Base-by-base conservation (phyloP, 1,284 basidiomycete genomes). In the Violaceomyces palustris region DNA sequence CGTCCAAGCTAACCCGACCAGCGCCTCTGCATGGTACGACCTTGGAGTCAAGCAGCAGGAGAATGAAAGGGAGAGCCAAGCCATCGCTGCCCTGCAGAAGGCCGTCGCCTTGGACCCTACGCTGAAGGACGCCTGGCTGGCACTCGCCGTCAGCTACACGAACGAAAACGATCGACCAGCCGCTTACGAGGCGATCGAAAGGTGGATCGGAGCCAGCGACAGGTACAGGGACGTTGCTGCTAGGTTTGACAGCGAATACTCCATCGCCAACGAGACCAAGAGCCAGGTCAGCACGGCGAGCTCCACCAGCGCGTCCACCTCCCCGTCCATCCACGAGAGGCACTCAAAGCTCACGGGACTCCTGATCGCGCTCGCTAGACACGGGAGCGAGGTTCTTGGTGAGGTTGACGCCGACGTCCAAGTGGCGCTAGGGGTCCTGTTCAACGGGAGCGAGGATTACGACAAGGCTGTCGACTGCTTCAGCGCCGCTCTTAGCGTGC, bases 31-130 rank as follows among this genome's bases (percentile, higher is more conserved):
- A 6, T 99, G 93, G 93, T 91, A 83, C 68, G 82, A 86, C 48
- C 83, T 98, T 34, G 93, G 94, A 21, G 84, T 99, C 35, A 93
- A 90, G 75, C 94, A 98, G 72, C 93, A 99, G 75, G 93, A 96
- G 75, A 96, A 94, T 73, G 93, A 99, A 74, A 83, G 92, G 18
- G 93, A 99, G 75, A 80, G 82, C 18, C 85, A 89, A 64, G 94
- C 93, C 5, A 82, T 98, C 39, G 80, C 84, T 35, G 94, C 93
- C 1, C 79, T 99, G 19, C 79, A 81, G 30, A 84, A 84, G 49
- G 86, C 91, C 2, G 78, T 90, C 35, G 82, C 87, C 59, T 80
- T 97, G 17, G 86, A 94, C 57, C 83, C 72, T 12, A 50, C 40
- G 22, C 42, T 66, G 35, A 53, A 58, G 12, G 82, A 84, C 0